Percentiles rank a stretch among this genome's conserved stretches.
Evolutionary conservation across 768 basidiomycete genomes (phyloP).

Genomic region (Leucocoprinus sp.): DNA sequence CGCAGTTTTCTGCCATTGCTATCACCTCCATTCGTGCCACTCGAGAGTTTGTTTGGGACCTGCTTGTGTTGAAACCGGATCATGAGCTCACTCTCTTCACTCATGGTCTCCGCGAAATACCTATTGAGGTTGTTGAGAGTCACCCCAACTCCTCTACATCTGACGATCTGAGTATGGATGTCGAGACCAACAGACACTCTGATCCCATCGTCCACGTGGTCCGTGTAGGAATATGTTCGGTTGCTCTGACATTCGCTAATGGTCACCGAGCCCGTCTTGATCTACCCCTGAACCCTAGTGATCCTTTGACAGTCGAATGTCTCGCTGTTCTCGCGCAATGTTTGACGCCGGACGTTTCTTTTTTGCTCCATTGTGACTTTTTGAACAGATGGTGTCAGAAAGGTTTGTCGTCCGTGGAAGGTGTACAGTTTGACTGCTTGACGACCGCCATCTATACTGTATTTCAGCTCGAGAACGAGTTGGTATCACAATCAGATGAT

Average conservation of each 20-base stretch:
- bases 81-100: conserved; percentile 51
- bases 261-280: conserved; percentile 37
- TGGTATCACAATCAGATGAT: conserved; percentile 14
- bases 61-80: conserved; percentile 55
- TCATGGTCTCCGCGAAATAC: conserved; percentile 43
- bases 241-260: conserved; percentile 46
- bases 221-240: conserved; percentile 41
- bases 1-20: conserved; percentile 37
- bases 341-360: conserved; percentile 48
- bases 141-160: neutral
- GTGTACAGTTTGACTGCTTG: conserved; percentile 53
- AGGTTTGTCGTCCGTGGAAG: conserved; percentile 33
- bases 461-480: conserved; percentile 30
- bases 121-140: conserved; percentile 22
- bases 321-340: conserved; percentile 56
- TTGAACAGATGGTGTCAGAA: conserved; percentile 47
- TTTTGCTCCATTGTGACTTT: conserved; percentile 47
- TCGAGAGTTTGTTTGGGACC: conserved; percentile 56
- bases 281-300: conserved; percentile 48
- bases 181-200: conserved; percentile 17
- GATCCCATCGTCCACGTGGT: conserved; percentile 34
- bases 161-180: conserved; percentile 13
- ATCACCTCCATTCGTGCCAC: conserved; percentile 54
- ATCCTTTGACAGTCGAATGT: conserved; percentile 48
- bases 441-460: conserved; percentile 39